Evolutionary conservation across 2,329 filamentous ascomycete species (phyloP).

Genomic region (Phoma sp.): DNA sequence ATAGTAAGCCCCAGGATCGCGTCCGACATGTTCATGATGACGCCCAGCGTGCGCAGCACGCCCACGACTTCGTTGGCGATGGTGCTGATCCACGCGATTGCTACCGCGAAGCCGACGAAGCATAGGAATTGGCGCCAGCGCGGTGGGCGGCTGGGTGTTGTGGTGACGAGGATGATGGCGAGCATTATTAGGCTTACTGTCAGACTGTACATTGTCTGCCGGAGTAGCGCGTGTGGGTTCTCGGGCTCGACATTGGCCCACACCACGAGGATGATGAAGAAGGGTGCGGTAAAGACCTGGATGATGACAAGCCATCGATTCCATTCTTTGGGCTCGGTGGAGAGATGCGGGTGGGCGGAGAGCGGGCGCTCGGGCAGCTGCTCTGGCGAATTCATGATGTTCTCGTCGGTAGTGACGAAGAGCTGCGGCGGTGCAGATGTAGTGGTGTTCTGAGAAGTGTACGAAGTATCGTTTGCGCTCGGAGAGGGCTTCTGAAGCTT

Average conservation of each 20-base stretch:
- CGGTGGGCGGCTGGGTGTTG: conserved; percentile 69
- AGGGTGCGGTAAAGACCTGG: conserved; percentile 84
- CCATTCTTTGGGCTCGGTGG: conserved; percentile 65
- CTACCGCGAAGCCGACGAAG: conserved; percentile 87
- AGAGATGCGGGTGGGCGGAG: conserved; percentile 47
- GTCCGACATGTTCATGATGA: conserved; percentile 91
- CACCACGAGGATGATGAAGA: conserved; percentile 79
- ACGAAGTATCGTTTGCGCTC: conserved; percentile 2
- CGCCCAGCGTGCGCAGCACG: conserved; percentile 88
- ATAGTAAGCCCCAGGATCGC: conserved; percentile 93
- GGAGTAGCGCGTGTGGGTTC: conserved; percentile 65
- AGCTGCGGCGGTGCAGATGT: conserved; percentile 36
- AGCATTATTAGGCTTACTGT: conserved; percentile 69
- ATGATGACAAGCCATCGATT: conserved; percentile 87
- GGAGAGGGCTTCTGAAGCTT: neutral
- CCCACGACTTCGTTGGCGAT: conserved; percentile 96
- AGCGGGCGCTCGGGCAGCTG: conserved; percentile 29
- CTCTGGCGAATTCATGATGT: conserved; percentile 45
- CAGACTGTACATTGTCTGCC: conserved; percentile 51
- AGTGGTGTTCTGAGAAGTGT: conserved; percentile 19
- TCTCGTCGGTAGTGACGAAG: conserved; percentile 42
- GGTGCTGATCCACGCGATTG: conserved; percentile 94
- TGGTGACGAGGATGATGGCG: conserved; percentile 69
- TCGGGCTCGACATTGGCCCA: conserved; percentile 73
- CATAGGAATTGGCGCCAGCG: conserved; percentile 80